These are phyloP conservation scores for Lepidium sativum DNA, from an alignment of 345 rosid genomes.

Conservation along the genomic window DNA sequence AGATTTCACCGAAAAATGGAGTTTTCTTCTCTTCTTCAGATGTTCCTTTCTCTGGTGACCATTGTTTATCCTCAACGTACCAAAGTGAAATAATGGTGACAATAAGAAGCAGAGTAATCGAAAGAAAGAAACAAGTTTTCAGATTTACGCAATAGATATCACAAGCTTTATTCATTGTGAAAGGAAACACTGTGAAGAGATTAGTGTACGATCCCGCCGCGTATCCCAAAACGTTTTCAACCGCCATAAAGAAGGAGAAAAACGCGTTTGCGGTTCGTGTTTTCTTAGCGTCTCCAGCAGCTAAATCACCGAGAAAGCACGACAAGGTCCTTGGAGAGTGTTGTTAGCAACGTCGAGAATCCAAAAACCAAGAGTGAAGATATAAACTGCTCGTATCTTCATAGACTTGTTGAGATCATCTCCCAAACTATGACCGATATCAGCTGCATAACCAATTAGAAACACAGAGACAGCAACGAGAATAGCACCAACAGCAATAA, in stretches of 20 bases:
- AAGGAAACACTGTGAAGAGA: slow-evolving; percentile 48
- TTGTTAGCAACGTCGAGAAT: slow-evolving; percentile 67
- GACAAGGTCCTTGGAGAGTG: slow-evolving; percentile 77
- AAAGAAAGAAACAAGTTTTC: slow-evolving; percentile 63
- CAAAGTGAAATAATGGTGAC: slow-evolving; percentile 33
- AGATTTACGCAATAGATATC: slow-evolving; percentile 73
- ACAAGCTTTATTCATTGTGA: slow-evolving; percentile 56
- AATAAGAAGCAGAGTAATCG: slow-evolving; percentile 36
- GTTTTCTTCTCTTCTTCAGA: not conserved
- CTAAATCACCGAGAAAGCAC: slow-evolving; percentile 74
- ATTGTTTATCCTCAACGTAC: slow-evolving; percentile 38
- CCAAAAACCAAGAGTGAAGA: slow-evolving; percentile 13
- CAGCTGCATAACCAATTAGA: slow-evolving; percentile 74
- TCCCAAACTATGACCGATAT: slow-evolving; percentile 43
- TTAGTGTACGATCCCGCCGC: too few species aligned
- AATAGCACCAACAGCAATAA: slow-evolving; percentile 42
- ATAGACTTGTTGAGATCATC: slow-evolving; percentile 2
- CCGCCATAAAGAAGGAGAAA: too few species aligned
- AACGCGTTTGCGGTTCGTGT: slow-evolving; percentile 49
- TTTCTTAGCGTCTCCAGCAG: slow-evolving; percentile 37
- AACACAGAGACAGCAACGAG: slow-evolving; percentile 49
- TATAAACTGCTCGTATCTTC: not conserved
- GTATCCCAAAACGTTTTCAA: too few species aligned
- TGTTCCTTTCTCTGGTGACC: not conserved
- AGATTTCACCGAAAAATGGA: slow-evolving; percentile 29